Evolutionary conservation across 306 rosid genomes (phyloP).

Genomic region (Inga oerstediana): DNA sequence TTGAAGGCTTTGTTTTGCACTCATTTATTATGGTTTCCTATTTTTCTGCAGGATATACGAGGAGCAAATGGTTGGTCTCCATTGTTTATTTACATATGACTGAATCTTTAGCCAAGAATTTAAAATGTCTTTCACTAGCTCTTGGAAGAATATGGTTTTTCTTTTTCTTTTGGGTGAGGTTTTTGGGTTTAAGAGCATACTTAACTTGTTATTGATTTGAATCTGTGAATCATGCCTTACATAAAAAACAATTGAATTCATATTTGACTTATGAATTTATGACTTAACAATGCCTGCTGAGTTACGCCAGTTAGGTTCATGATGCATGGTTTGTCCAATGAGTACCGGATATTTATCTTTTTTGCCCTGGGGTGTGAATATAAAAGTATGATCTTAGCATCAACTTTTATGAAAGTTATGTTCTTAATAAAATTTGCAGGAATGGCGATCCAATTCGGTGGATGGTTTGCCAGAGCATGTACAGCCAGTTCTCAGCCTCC

Average conservation of each 20-base stretch:
- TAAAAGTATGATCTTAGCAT: background rate
- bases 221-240: background rate
- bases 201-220: slow-evolving; percentile 7
- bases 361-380: background rate
- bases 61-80: slow-evolving; percentile 56
- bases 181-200: background rate
- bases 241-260: background rate
- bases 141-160: background rate
- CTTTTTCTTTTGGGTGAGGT: background rate
- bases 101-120: background rate
- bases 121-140: background rate
- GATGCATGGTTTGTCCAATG: background rate
- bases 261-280: background rate
- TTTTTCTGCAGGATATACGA: slow-evolving; percentile 53
- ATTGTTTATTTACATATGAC: background rate
- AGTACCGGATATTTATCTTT: background rate
- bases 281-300: background rate
- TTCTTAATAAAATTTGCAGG: slow-evolving; percentile 34
- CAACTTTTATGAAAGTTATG: background rate
- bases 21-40: slow-evolving; percentile 6
- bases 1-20: slow-evolving; percentile 23
- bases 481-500: slow-evolving; percentile 25
- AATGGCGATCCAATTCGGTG: slow-evolving; percentile 33
- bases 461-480: slow-evolving; percentile 27
- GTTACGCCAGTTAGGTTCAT: background rate